Conservation (phyloP, 2,329 filamentous ascomycete genomes). For the Mycosphaerella sp. region DNA sequence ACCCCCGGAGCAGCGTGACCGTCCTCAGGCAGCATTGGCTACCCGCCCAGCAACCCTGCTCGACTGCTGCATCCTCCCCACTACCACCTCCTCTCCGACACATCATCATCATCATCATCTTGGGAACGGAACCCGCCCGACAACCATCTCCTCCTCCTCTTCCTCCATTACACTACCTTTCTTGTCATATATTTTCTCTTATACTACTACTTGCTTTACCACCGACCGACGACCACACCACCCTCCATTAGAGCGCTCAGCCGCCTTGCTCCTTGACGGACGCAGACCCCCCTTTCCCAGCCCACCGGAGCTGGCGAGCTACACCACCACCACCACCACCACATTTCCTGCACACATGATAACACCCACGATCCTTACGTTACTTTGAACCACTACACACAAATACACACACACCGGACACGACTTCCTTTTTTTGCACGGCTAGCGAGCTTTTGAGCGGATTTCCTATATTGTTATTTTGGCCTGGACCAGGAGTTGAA, state of each 20-base stretch:
- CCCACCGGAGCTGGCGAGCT: conserved; percentile 11
- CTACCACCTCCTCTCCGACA: conserved; percentile 7
- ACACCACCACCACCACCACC: conserved; percentile 7
- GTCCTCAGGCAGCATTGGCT: conserved; percentile 19
- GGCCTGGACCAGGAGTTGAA: conserved; percentile 18
- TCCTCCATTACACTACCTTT: conserved; percentile 3
- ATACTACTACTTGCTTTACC: conserved; percentile 15
- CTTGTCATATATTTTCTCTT: conserved; percentile 17
- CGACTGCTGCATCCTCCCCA: conserved; percentile 2
- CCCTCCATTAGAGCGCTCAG: conserved; percentile 10
- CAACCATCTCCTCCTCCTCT: conserved; percentile 1
- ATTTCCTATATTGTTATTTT: conserved; percentile 22
- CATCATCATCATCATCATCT: conserved; percentile 4
- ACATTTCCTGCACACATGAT: conserved; percentile 24
- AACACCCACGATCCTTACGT: conserved; percentile 28
- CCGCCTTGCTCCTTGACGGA: conserved; percentile 24
- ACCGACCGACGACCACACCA: conserved; percentile 5
- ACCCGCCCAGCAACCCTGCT: neutral
- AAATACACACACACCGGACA: conserved; percentile 6
- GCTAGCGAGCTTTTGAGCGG: conserved; percentile 22
- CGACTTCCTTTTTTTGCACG: conserved; percentile 18
- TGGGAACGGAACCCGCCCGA: conserved; percentile 6
- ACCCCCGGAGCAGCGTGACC: conserved; percentile 13
- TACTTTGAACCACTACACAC: conserved; percentile 23
- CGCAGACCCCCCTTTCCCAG: conserved; percentile 11